A percentile compares a stretch with the other conserved stretches of the same genome.
Conservation (phyloP, 192 early-diverging fungal genomes). For the Piromyces sp. region DNA sequence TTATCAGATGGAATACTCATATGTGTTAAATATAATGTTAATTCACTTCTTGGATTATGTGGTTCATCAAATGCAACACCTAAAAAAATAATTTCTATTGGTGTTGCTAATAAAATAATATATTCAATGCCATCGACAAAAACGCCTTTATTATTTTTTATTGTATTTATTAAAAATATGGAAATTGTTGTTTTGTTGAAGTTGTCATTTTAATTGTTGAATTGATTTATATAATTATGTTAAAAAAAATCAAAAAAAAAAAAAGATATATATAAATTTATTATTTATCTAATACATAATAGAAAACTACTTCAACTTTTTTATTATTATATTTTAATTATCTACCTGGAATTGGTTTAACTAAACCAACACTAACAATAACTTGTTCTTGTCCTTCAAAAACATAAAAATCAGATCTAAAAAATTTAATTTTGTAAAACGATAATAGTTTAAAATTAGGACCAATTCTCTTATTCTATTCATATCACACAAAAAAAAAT, state of each 20-base stretch:
- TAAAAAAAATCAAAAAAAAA: too few relatives aligned
- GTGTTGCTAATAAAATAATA: conserved; percentile 71
- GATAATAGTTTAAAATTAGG: too few relatives aligned
- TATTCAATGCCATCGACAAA: conserved; percentile 71
- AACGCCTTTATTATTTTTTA: conserved; percentile 24
- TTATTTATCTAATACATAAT: too few relatives aligned
- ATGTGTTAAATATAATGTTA: conserved; percentile 63
- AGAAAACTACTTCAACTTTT: too few relatives aligned
- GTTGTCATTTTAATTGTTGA: too few relatives aligned
- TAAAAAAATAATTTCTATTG: conserved; percentile 63
- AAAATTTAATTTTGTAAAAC: background rate
- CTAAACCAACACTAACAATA: conserved; percentile 68
- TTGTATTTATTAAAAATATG: background rate
- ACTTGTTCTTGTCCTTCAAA: conserved; percentile 80
- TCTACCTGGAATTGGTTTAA: conserved; percentile 48
- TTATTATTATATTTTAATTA: background rate
- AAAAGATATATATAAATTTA: too few relatives aligned
- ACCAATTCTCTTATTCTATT: too few relatives aligned
- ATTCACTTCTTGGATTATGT: conserved; percentile 15
- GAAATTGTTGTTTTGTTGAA: too few relatives aligned
- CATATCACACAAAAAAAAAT: too few relatives aligned
- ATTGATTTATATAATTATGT: too few relatives aligned
- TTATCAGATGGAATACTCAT: conserved; percentile 63
- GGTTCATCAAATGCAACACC: conserved; percentile 38
- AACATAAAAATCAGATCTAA: conserved; percentile 35